Evolutionary conservation across 176 grass and related monocot genomes (phyloP).

Genomic region (Leersia perrieri): DNA sequence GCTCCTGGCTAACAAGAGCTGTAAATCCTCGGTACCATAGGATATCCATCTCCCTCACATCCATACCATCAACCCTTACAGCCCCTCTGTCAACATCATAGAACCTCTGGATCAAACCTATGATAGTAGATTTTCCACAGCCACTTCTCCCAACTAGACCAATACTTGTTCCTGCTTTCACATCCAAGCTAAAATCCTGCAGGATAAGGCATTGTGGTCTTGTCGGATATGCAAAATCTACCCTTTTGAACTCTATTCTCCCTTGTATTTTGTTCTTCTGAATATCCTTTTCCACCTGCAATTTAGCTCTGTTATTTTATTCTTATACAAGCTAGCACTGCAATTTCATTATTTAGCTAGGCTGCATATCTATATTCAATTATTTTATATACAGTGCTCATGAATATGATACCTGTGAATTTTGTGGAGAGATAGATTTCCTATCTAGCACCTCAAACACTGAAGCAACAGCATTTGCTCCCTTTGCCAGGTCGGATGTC

Average conservation of each 20-base stretch:
- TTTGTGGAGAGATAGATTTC: slow-evolving; percentile 71
- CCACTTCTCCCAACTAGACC: slow-evolving; percentile 89
- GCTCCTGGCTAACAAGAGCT: slow-evolving; percentile 92
- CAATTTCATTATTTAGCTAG: slow-evolving; percentile 2
- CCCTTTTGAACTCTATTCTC: slow-evolving; percentile 81
- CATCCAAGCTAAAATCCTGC: slow-evolving; percentile 85
- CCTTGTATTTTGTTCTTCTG: slow-evolving; percentile 74
- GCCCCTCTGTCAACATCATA: slow-evolving; percentile 91
- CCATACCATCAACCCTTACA: slow-evolving; percentile 65
- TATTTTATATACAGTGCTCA: background rate
- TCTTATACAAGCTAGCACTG: background rate
- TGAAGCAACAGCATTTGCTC: slow-evolving; percentile 86
- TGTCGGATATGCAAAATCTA: slow-evolving; percentile 93
- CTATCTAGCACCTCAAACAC: slow-evolving; percentile 96
- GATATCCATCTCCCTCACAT: slow-evolving; percentile 80
- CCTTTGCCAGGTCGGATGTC: slow-evolving; percentile 97
- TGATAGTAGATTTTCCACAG: slow-evolving; percentile 94
- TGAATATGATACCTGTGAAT: slow-evolving; percentile 47
- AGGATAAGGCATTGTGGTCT: slow-evolving; percentile 82
- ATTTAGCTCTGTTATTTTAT: slow-evolving; percentile 28
- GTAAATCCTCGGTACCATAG: slow-evolving; percentile 90
- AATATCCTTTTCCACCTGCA: slow-evolving; percentile 61
- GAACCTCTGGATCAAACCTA: slow-evolving; percentile 94
- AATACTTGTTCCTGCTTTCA: slow-evolving; percentile 88
- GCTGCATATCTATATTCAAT: background rate